Base-by-base conservation (phyloP, 75 land plant genomes). In the Cupressus sempervirens region DNA sequence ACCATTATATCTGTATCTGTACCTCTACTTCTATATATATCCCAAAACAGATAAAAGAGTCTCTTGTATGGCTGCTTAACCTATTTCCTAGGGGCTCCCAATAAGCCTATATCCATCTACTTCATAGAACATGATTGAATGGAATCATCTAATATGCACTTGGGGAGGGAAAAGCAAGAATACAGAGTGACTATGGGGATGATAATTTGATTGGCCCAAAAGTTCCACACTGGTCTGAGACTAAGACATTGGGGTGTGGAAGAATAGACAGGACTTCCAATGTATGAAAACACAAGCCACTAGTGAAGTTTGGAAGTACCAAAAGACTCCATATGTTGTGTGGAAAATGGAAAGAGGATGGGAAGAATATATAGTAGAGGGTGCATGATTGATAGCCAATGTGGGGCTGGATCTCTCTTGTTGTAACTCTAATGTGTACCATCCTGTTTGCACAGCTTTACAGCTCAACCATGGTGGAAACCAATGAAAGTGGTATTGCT, bases 391-490 rank as follows among this genome's bases (percentile, higher is more conserved):
- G 80, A 77, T 41, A 77, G 80, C 46, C 6, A 77, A 41, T 20
- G 43, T 77, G 80, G 80, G 80, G 80, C 67, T 62, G 67, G 7
- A 26, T 62, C 0, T 7, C 9, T 23, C 15, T 2, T 77, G 46
- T 41, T 23, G n/a, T 13, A 23, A 26, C 46, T 77, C 80, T 41
- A 20, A 3, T 41, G 41, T 77, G 46, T 41, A 77, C 80, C 46
- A 41, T 77, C 16, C 80, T 77, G 80, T 23, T 10, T 41, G n/a
- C 26, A 45, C 80, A 77, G 80, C 80, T 77, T 77, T 77, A 77
- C 80, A 77, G 80, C 80, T 77, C 80, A 40, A 77, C 20, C 80
- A 77, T 8, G 41, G 29, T 40, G 46, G 8, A 41, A 77, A 77
- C 0, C 15, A 6, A 77, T 77, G 80, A 43, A n/a, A 41, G 26